Base-by-base conservation (phyloP, 1,139 yeast genomes). In the Suhomyces anneliseae region DNA sequence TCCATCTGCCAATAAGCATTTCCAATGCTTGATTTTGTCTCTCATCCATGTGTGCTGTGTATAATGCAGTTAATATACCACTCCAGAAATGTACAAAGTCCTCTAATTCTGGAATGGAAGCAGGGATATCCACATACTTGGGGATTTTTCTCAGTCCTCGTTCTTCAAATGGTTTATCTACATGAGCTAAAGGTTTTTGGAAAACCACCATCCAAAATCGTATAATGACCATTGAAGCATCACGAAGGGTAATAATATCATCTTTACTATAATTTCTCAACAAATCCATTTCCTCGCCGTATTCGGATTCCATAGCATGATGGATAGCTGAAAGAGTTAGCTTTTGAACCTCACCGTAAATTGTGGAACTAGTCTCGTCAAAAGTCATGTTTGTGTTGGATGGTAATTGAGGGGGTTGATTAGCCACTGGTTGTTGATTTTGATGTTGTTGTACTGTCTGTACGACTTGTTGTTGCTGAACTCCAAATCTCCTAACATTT, bases 151-250 rank as follows among this genome's bases (percentile, higher is more conserved):
- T 49, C 45, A 44, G 53, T 46, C 55, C 60, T 37, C 46, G 42
- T 50, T 59, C 66, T 33, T 51, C 64, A 57, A 59, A 67, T n/a
- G 72, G 77, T 36, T 54, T 60, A 34, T 65, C 50, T 7, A 38
- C 45, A 9, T 39, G 43, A 7, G 54, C 54, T 24, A 46, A 35
- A 44, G 76, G 77, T 4, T 68, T 78, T 6, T 75, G 64, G 58
- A 87, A 87, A 1, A 83, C 86, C 0, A 89, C 73, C 3, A 79
- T 59, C 81, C 87, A 78, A 57, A 75, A 82, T 44, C 77, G 59
- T 7, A 69, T 65, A 10, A 87, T 60, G 2, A 70, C 64, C 2
- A 61, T 55, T 1, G 76, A 64, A 36, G 83, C 74, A 47, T 77
- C 82, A 1, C 40, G 40, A n/a, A 86, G 57, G 2, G 68, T 62